Percentiles rank a stretch among this genome's conserved stretches.
These are phyloP conservation scores for Russula dissimulans DNA, from an alignment of 768 basidiomycete genomes.

Conservation along the genomic window DNA sequence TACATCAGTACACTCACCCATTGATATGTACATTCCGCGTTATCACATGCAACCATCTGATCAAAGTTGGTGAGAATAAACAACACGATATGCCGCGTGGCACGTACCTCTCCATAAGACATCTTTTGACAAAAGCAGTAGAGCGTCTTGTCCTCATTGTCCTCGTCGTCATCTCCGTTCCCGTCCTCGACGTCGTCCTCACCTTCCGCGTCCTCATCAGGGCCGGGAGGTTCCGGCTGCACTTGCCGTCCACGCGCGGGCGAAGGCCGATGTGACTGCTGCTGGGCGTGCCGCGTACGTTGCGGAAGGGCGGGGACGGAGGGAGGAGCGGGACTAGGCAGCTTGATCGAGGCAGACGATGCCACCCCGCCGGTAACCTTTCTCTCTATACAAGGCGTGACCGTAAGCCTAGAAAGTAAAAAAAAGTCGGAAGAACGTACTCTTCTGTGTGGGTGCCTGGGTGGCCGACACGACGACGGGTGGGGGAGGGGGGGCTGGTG, in stretches of 20 bases:
- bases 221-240: constrained; percentile 8
- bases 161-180: constrained; percentile 40
- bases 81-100: background rate
- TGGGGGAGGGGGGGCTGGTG: constrained; percentile 7
- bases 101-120: constrained; percentile 47
- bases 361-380: constrained; percentile 17
- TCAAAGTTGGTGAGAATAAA: background rate
- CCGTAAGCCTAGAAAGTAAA: background rate
- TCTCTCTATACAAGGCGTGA: constrained; percentile 10
- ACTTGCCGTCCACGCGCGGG: constrained; percentile 12
- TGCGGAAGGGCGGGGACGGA: constrained; percentile 15
- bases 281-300: constrained; percentile 25
- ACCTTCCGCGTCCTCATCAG: constrained; percentile 30
- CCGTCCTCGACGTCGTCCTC: constrained; percentile 29
- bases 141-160: constrained; percentile 45
- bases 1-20: constrained; percentile 11
- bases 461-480: constrained; percentile 5
- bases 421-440: background rate
- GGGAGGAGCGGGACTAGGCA: constrained; percentile 29
- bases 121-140: constrained; percentile 58
- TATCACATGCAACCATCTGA: constrained; percentile 21
- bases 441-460: constrained; percentile 10
- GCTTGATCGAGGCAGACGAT: constrained; percentile 27
- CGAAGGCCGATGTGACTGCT: constrained; percentile 20
- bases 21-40: constrained; percentile 16